Percentiles rank a stretch among this genome's conserved stretches.
These are phyloP conservation scores for Stachybotrys elegans DNA, from an alignment of 2,329 filamentous ascomycete genomes.

Conservation along the genomic window DNA sequence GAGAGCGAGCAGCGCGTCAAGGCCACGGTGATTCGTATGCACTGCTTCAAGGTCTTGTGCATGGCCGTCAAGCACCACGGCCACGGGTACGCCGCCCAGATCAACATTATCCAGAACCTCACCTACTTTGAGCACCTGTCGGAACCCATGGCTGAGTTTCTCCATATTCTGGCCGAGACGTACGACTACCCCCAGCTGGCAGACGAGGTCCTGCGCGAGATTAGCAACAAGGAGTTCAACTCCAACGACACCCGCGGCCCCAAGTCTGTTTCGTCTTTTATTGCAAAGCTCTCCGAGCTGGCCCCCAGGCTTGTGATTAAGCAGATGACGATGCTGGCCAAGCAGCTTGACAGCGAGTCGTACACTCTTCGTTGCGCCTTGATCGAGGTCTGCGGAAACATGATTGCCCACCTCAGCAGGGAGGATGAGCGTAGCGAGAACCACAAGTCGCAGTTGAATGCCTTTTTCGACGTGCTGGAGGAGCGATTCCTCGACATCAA, in stretches of 20 bases:
- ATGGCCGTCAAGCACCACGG: constrained; percentile 97
- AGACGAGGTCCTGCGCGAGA: constrained; percentile 87
- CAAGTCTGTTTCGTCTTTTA: constrained; percentile 92
- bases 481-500: constrained; percentile 96
- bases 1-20: constrained; percentile 94
- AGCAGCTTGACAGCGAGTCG: constrained; percentile 94
- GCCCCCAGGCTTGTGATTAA: constrained; percentile 90
- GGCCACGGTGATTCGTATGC: constrained; percentile 84
- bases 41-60: constrained; percentile 94
- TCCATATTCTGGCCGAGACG: constrained; percentile 92
- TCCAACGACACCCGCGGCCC: constrained; percentile 92
- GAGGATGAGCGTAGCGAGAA: constrained; percentile 89
- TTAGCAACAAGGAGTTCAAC: constrained; percentile 98
- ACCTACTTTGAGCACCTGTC: constrained; percentile 99
- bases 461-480: constrained; percentile 94
- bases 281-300: constrained; percentile 88
- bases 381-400: constrained; percentile 95
- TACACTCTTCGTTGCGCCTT: constrained; percentile 90
- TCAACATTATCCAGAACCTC: constrained; percentile 93
- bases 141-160: constrained; percentile 96
- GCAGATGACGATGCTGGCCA: constrained; percentile 92
- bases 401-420: constrained; percentile 84
- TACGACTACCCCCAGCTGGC: constrained; percentile 96
- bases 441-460: constrained; percentile 90
- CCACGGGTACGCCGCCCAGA: constrained; percentile 93